These are phyloP conservation scores for Neurospora crassa DNA, from an alignment of 2,329 filamentous ascomycete genomes.

Conservation along the genomic window DNA sequence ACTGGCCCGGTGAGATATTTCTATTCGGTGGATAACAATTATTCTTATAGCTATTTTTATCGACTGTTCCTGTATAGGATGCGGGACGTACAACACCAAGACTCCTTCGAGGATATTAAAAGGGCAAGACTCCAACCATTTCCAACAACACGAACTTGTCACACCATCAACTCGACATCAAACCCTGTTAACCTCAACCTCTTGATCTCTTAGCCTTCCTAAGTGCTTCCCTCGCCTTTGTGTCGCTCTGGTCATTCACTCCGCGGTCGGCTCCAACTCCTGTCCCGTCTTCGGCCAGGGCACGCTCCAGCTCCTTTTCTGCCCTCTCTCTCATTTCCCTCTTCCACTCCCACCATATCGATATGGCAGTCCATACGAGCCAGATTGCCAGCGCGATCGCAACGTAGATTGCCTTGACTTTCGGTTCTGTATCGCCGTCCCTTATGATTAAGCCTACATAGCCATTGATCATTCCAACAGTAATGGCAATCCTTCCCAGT, in stretches of 20 bases:
- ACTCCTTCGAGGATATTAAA: neutral
- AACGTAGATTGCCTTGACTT: neutral
- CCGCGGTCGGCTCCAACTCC: neutral
- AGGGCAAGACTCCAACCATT: neutral
- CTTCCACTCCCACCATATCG: neutral
- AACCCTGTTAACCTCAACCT: neutral
- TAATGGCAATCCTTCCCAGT: slow-evolving; percentile 30
- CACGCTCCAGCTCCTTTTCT: neutral
- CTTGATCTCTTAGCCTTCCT: neutral
- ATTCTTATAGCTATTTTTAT: neutral
- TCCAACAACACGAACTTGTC: neutral
- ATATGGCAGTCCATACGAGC: neutral
- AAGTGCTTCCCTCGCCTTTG: neutral
- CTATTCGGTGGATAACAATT: neutral
- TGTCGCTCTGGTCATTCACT: neutral
- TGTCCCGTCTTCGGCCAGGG: neutral
- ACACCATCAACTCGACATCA: neutral
- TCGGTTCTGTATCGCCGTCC: neutral
- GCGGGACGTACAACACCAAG: neutral
- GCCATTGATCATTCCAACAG: slow-evolving; percentile 35
- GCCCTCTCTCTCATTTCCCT: neutral
- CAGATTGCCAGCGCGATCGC: neutral
- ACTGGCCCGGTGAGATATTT: neutral
- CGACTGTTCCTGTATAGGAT: neutral
- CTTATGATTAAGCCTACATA: slow-evolving; percentile 27